These are phyloP conservation scores for Pestalotiopsis sp. DNA, from an alignment of 2,329 filamentous ascomycete species.

Conservation along the genomic window DNA sequence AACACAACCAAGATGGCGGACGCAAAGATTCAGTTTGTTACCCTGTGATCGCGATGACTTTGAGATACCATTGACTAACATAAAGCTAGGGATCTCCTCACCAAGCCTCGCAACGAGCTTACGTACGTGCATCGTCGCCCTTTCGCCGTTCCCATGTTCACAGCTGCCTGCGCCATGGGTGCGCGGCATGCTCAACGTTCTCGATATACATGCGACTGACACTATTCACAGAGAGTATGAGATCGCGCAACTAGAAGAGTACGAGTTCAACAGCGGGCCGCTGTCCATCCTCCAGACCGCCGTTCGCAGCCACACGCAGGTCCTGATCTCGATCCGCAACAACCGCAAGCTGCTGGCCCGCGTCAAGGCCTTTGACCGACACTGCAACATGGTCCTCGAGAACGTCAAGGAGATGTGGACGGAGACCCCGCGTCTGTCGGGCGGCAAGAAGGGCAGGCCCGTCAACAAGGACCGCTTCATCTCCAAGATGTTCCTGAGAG, in stretches of 20 bases:
- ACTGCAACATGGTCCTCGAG: constrained; percentile 99
- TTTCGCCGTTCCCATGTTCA: constrained; percentile 21
- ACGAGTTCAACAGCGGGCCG: constrained; percentile 79
- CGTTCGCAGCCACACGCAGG: constrained; percentile 91
- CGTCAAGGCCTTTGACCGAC: constrained; percentile 97
- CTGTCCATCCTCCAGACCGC: constrained; percentile 96
- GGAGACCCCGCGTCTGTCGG: constrained; percentile 80
- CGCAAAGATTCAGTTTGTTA: constrained; percentile 70
- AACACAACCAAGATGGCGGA: constrained; percentile 31
- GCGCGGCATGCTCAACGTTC: constrained; percentile 25
- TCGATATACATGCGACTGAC: constrained; percentile 13
- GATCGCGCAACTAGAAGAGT: constrained; percentile 67
- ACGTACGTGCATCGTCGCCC: constrained; percentile 66
- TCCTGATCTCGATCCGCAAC: constrained; percentile 96
- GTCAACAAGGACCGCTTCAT: constrained; percentile 99
- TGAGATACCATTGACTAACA: constrained; percentile 29
- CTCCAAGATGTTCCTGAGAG: constrained; percentile 94
- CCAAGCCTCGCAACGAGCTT: constrained; percentile 86
- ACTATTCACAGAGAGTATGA: constrained; percentile 49
- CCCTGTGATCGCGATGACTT: not conserved
- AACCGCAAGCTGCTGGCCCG: constrained; percentile 97
- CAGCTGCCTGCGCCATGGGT: constrained; percentile 45
- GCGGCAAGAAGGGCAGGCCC: constrained; percentile 84
- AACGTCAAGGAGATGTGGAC: constrained; percentile 99
- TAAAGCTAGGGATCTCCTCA: constrained; percentile 74